These are phyloP conservation scores for Biancaea sappan DNA, from an alignment of 306 rosid species.

Conservation along the genomic window DNA sequence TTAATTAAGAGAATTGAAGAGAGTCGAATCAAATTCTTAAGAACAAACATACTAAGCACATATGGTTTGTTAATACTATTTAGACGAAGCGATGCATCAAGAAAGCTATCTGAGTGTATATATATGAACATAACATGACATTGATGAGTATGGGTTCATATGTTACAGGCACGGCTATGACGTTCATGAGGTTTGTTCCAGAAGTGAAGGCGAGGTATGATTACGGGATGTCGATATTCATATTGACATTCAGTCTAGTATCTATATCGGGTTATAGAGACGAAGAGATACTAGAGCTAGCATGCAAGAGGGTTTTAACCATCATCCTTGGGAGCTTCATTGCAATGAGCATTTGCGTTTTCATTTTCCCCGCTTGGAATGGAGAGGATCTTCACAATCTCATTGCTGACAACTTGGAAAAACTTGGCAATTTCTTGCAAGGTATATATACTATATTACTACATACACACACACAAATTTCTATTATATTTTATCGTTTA, in stretches of 20 bases:
- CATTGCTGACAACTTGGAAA: constrained; percentile 52
- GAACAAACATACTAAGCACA: too few relatives aligned
- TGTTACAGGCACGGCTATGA: constrained; percentile 22
- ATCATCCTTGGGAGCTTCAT: constrained; percentile 45
- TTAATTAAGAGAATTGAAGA: too few relatives aligned
- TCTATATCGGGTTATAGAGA: constrained; percentile 53
- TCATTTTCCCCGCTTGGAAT: constrained; percentile 64
- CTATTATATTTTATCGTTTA: neutral
- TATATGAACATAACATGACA: too few relatives aligned
- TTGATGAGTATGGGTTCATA: neutral
- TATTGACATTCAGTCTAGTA: constrained; percentile 55
- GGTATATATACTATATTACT: constrained; percentile 36
- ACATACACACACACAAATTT: too few relatives aligned
- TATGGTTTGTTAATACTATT: too few relatives aligned
- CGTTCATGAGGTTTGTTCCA: constrained; percentile 58
- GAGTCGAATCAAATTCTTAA: too few relatives aligned
- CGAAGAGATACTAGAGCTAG: constrained; percentile 43
- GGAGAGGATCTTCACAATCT: constrained; percentile 63
- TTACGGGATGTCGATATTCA: constrained; percentile 56
- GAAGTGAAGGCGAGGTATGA: constrained; percentile 59
- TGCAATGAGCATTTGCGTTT: constrained; percentile 48
- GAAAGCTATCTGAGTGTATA: too few relatives aligned
- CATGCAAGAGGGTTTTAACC: constrained; percentile 47
- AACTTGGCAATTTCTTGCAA: constrained; percentile 48
- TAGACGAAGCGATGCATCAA: too few relatives aligned